Conservation (phyloP, 495 filamentous ascomycete species). For the Aspergillus cavernicola region DNA sequence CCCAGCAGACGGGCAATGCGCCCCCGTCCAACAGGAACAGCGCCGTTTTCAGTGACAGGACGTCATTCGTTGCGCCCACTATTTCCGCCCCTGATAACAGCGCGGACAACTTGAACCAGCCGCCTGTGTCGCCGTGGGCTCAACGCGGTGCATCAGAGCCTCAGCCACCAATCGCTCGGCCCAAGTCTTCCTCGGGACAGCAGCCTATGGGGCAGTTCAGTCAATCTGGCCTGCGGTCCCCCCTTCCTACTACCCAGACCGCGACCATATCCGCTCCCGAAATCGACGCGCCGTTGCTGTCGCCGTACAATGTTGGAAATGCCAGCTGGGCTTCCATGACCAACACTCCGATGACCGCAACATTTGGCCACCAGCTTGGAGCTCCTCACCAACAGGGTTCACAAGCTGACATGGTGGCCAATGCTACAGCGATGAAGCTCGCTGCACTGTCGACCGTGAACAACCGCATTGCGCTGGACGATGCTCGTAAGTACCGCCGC, state of each 20-base stretch:
- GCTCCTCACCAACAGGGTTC: conserved; percentile 42
- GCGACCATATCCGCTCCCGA: conserved; percentile 76
- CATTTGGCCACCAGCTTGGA: conserved; percentile 59
- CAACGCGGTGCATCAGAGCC: conserved; percentile 43
- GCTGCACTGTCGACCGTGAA: conserved; percentile 96
- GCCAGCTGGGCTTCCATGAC: conserved; percentile 98
- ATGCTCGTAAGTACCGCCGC: conserved; percentile 89
- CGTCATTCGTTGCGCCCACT: conserved; percentile 72
- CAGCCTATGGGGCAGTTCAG: conserved; percentile 96
- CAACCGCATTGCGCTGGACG: conserved; percentile 94
- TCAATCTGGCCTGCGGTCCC: conserved; percentile 80
- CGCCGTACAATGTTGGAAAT: conserved; percentile 78
- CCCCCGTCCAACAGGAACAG: conserved; percentile 94
- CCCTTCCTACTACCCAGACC: conserved; percentile 70
- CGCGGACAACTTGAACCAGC: conserved; percentile 53
- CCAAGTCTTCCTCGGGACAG: conserved; percentile 87
- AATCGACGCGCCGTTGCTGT: conserved; percentile 79
- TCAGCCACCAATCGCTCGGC: conserved; percentile 60
- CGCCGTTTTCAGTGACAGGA: conserved; percentile 73
- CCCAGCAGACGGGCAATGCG: conserved; percentile 85
- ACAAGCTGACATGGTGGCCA: conserved; percentile 97
- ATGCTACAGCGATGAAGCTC: conserved; percentile 98
- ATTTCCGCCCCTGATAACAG: conserved; percentile 63
- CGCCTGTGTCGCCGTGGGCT: conserved; percentile 77
- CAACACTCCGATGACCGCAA: conserved; percentile 93